Percentiles rank a stretch among this genome's conserved stretches.
Evolutionary conservation across 1,284 basidiomycete species (phyloP).

Genomic region (Porphyrellus sp.): DNA sequence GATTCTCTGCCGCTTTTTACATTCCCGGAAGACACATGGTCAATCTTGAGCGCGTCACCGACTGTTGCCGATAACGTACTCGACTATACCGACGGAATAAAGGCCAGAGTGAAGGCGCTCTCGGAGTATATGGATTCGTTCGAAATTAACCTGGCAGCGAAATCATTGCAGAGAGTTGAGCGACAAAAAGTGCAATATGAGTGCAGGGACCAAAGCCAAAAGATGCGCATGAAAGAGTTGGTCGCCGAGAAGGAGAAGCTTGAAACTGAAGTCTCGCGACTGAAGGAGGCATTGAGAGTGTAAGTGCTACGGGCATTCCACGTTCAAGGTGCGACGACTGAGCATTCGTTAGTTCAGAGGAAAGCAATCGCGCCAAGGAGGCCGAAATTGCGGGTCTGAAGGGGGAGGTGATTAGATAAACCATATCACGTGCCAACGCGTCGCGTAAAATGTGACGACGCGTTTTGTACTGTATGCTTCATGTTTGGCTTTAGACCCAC

Average conservation of each 20-base stretch:
- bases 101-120: conserved; percentile 25
- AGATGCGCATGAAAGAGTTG: conserved; percentile 24
- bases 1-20: conserved; percentile 25
- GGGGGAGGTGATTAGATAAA: conserved; percentile 26
- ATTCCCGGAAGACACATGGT: conserved; percentile 13
- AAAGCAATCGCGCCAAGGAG: conserved; percentile 2
- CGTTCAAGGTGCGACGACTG: background rate
- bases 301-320: conserved; percentile 6
- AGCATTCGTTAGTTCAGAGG: conserved; percentile 10
- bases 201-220: conserved; percentile 26
- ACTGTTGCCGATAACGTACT: conserved; percentile 30
- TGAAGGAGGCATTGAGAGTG: conserved; percentile 17
- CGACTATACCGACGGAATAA: conserved; percentile 26
- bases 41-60: conserved; percentile 20
- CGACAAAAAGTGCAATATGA: conserved; percentile 29
- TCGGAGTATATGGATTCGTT: conserved; percentile 31
- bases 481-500: conserved; percentile 34
- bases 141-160: conserved; percentile 19
- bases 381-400: background rate
- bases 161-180: conserved; percentile 15
- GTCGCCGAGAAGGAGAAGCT: conserved; percentile 21
- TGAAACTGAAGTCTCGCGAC: conserved; percentile 13
- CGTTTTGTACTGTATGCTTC: conserved; percentile 2
- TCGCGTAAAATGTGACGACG: conserved; percentile 24
- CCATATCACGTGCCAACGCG: conserved; percentile 30